Conservation (phyloP, 129 eudicot genomes). For the Artemisia argyi region DNA sequence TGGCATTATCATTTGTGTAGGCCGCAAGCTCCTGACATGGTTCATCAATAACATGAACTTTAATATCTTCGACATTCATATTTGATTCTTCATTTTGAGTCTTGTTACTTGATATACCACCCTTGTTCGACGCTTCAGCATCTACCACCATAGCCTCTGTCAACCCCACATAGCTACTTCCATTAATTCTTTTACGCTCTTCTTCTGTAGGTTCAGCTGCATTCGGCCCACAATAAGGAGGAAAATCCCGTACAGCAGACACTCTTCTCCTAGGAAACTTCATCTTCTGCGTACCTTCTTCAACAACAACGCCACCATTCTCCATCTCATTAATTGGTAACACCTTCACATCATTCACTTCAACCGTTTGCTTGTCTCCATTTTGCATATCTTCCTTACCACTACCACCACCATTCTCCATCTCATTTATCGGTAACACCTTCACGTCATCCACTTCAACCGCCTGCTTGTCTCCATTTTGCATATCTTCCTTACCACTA, state of each 20-base stretch:
- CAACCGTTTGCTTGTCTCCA: not conserved
- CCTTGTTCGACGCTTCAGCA: not conserved
- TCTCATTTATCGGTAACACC: not conserved
- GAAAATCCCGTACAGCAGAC: constrained; percentile 81
- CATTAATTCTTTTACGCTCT: constrained; percentile 31
- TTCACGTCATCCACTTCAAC: not conserved
- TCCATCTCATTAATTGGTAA: not conserved
- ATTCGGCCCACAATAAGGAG: constrained; percentile 71
- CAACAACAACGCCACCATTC: constrained; percentile 19
- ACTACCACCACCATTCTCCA: constrained; percentile 19
- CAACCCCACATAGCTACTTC: constrained; percentile 16
- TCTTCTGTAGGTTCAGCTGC: constrained; percentile 38
- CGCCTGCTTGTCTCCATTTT: not conserved
- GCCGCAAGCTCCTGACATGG: constrained; percentile 39
- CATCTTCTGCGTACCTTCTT: constrained; percentile 23
- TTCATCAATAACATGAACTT: constrained; percentile 22
- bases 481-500: not conserved
- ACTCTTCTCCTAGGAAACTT: constrained; percentile 54
- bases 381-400: constrained; percentile 1
- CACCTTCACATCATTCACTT: constrained; percentile 3
- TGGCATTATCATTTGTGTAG: constrained; percentile 21
- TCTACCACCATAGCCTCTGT: too few species aligned
- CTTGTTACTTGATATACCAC: constrained; percentile 5
- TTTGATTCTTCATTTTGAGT: constrained; percentile 29
- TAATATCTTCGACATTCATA: constrained; percentile 14